Evolutionary conservation across 345 rosid genomes (phyloP).

Genomic region (Moricandia arvensis): DNA sequence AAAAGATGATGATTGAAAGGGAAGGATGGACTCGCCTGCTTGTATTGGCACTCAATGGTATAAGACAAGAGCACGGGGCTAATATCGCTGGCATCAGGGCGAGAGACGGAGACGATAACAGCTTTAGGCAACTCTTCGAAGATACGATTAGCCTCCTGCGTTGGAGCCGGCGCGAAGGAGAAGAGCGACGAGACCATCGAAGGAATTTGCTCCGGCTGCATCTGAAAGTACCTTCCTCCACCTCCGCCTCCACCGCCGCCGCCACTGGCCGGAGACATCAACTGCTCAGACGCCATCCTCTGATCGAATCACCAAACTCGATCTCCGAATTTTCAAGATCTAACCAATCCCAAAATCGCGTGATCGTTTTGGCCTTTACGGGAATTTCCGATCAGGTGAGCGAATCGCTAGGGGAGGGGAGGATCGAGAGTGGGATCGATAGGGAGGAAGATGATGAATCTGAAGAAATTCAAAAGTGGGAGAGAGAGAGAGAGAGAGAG

Average conservation of each 20-base stretch:
- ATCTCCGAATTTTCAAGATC: constrained; percentile 19
- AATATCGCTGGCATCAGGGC: constrained; percentile 89
- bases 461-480: constrained; percentile 31
- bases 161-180: constrained; percentile 50
- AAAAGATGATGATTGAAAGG: not conserved
- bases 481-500: constrained; percentile 28
- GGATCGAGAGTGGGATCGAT: constrained; percentile 9
- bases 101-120: constrained; percentile 66
- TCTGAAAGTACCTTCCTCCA: constrained; percentile 64
- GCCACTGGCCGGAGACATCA: constrained; percentile 48
- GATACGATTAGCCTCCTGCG: constrained; percentile 59
- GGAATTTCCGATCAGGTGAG: not conserved
- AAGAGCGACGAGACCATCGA: constrained; percentile 53
- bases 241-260: constrained; percentile 49
- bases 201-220: constrained; percentile 66
- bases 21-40: constrained; percentile 61
- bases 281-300: constrained; percentile 75
- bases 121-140: constrained; percentile 90
- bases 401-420: constrained; percentile 11
- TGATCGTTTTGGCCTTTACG: not conserved
- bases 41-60: constrained; percentile 80
- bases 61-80: constrained; percentile 82
- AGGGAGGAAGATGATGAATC: constrained; percentile 8
- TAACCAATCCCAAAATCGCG: not conserved
- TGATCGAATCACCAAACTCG: constrained; percentile 7